Evolutionary conservation across 1,284 basidiomycete genomes (phyloP), one percentile per base, ranked within the genome.

Genomic region (Cryptococcus sp.): DNA sequence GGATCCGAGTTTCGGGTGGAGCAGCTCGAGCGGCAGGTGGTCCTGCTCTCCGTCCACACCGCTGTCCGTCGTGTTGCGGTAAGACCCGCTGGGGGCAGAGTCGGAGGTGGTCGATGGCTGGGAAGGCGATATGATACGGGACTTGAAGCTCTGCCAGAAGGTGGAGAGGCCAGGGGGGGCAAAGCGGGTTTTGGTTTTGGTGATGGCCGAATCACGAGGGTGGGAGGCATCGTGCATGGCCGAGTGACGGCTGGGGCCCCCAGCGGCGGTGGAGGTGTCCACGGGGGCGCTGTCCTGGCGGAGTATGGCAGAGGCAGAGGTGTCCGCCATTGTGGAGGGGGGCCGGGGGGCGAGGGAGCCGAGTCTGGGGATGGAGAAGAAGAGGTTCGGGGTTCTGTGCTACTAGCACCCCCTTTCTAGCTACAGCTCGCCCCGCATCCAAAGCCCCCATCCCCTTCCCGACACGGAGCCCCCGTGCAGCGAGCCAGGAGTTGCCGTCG

Each of bases 91-190:
- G 21, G 62, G 52, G 21, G 62, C 68, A 1, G 70, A 72, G 55
- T 69, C 61, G 1, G 70, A 72, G 2, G 70, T 72, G 16, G 70
- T 72, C 1, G 70, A 72, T 20, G 68, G 70, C 49, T 72, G 70
- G 11, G 67, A 64, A 37, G 70, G 63, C 9, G 70, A 64, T 8
- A 59, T 63, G 24, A 72, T 53, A 42, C 58, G 65, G 4, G 53
- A 44, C 46, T 60, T 58, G 50, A 72, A 21, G 11, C 38, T 53
- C 7, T 51, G 24, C 68, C 67, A 66, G 12, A 65, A 40, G 4
- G 55, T 13, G 3, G 58, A 53, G 16, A 63, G 46, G 1, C 48
- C 28, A 9, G 61, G 56, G 9, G 66, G 62, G 16, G 59, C 59
- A 49, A 71, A 71, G 8, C 67, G 62, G 3, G 66, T 57, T 46